Percentiles rank a stretch among this genome's conserved stretches.
phyloP scores from a whole-genome alignment of 768 basidiomycete species.

The Suillus weaverae region DNA sequence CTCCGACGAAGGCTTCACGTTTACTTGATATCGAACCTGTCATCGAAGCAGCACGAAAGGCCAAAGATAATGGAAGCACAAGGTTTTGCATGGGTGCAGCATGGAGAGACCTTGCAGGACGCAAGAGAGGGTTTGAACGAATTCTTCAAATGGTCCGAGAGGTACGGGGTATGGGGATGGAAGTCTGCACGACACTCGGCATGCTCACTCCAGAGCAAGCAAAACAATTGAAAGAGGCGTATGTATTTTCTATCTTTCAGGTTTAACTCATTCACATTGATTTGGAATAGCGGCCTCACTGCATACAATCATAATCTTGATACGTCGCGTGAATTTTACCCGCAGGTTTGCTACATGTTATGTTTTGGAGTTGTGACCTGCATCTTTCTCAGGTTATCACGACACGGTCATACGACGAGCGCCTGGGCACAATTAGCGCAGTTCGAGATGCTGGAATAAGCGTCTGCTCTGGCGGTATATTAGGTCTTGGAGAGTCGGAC shows the following conservation, averaged over 20 bases:
- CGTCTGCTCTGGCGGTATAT: constrained; percentile 95
- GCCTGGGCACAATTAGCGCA: constrained; percentile 83
- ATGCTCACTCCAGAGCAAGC: constrained; percentile 97
- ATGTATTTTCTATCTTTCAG: constrained; percentile 29
- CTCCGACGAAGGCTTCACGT: constrained; percentile 84
- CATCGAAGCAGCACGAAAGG: constrained; percentile 86
- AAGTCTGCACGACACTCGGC: constrained; percentile 97
- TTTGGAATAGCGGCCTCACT: constrained; percentile 69
- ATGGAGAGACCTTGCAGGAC: constrained; percentile 92
- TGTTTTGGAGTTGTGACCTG: constrained; percentile 1
- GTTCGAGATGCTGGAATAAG: constrained; percentile 95
- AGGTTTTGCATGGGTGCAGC: constrained; percentile 99
- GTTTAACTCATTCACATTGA: constrained; percentile 12
- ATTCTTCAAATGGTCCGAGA: constrained; percentile 91
- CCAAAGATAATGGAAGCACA: constrained; percentile 95
- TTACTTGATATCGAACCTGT: constrained; percentile 91
- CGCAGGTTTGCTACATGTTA: constrained; percentile 54
- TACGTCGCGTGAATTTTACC: constrained; percentile 96
- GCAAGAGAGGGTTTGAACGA: constrained; percentile 90
- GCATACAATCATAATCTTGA: constrained; percentile 99
- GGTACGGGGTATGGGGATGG: constrained; percentile 96
- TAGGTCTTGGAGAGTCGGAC: constrained; percentile 92
- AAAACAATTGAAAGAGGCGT: constrained; percentile 89
- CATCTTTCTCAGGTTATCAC: constrained; percentile 76
- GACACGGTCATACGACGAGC: constrained; percentile 91